A percentile compares a stretch with the other conserved stretches of the same genome.
phyloP scores from a whole-genome alignment of 2,329 filamentous ascomycete genomes.

The Fusarium staphyleae region DNA sequence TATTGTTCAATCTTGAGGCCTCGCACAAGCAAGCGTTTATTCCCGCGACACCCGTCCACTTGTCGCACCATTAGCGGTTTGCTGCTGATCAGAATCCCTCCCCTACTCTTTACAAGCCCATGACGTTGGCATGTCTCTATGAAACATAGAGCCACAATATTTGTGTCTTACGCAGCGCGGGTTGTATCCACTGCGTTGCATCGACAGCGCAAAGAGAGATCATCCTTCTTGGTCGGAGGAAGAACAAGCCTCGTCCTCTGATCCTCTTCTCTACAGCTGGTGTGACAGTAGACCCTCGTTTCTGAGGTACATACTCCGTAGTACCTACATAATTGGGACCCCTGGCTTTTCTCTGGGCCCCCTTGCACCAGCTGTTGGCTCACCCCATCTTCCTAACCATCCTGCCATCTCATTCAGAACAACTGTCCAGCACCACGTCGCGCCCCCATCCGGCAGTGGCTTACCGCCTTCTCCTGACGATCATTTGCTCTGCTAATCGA shows the following conservation, averaged over 20 bases:
- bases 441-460: slow-evolving; percentile 30
- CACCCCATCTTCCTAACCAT: too few relatives aligned
- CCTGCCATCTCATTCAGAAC: slow-evolving; percentile 13
- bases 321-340: slow-evolving; percentile 1
- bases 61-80: slow-evolving; percentile 34
- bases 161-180: slow-evolving; percentile 21
- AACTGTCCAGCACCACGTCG: slow-evolving; percentile 15
- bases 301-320: too few relatives aligned
- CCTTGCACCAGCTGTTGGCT: slow-evolving; percentile 13
- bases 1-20: slow-evolving; percentile 32
- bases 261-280: too few relatives aligned
- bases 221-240: not conserved
- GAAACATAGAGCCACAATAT: slow-evolving; percentile 38
- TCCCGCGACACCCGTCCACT: slow-evolving; percentile 30
- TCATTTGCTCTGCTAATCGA: slow-evolving; percentile 7
- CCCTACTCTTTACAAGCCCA: too few relatives aligned
- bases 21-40: slow-evolving; percentile 24
- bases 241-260: slow-evolving; percentile 1
- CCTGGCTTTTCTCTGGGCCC: not conserved
- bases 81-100: slow-evolving; percentile 31
- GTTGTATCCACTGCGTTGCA: slow-evolving; percentile 13
- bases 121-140: slow-evolving; percentile 33
- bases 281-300: too few relatives aligned
- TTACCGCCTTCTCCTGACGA: slow-evolving; percentile 39
- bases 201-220: not conserved